A percentile compares a stretch with the other conserved stretches of the same genome.
phyloP scores from a whole-genome alignment of 345 rosid species.

The Firmiana major region DNA sequence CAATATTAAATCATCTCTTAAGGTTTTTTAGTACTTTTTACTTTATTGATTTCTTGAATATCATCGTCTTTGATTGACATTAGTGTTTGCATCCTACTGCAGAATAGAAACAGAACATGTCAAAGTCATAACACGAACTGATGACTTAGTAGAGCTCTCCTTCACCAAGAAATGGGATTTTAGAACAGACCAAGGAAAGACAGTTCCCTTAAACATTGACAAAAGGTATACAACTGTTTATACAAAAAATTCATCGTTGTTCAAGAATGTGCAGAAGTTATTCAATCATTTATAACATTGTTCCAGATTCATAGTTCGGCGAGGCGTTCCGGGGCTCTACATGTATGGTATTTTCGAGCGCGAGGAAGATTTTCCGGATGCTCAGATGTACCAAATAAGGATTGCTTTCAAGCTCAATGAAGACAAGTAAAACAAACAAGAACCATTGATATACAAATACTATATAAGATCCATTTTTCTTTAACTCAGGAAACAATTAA shows the following conservation, averaged over 20 bases:
- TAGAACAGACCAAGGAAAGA: slow-evolving; percentile 20
- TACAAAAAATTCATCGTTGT: background rate
- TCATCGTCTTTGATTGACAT: background rate
- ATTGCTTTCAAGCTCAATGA: slow-evolving; percentile 70
- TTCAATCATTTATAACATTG: background rate
- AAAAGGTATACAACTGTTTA: slow-evolving; percentile 46
- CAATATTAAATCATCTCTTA: too few species aligned
- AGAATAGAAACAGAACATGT: slow-evolving; percentile 52
- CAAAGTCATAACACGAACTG: slow-evolving; percentile 39
- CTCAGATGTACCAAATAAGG: slow-evolving; percentile 83
- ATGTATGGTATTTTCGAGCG: slow-evolving; percentile 69
- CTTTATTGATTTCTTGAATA: background rate
- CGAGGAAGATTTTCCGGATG: slow-evolving; percentile 70
- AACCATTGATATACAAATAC: background rate
- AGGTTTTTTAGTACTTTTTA: too few species aligned
- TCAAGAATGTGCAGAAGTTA: background rate
- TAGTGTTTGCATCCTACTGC: background rate
- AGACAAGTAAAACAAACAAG: slow-evolving; percentile 37
- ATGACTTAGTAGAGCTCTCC: slow-evolving; percentile 66
- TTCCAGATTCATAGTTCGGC: slow-evolving; percentile 61
- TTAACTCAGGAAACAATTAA: background rate
- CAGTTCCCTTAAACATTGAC: slow-evolving; percentile 76
- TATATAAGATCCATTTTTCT: background rate
- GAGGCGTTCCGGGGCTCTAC: slow-evolving; percentile 70
- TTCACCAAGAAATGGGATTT: slow-evolving; percentile 54